A percentile compares a stretch with the other conserved stretches of the same genome.
Conservation (phyloP, 306 rosid genomes). For the Comarum palustre region DNA sequence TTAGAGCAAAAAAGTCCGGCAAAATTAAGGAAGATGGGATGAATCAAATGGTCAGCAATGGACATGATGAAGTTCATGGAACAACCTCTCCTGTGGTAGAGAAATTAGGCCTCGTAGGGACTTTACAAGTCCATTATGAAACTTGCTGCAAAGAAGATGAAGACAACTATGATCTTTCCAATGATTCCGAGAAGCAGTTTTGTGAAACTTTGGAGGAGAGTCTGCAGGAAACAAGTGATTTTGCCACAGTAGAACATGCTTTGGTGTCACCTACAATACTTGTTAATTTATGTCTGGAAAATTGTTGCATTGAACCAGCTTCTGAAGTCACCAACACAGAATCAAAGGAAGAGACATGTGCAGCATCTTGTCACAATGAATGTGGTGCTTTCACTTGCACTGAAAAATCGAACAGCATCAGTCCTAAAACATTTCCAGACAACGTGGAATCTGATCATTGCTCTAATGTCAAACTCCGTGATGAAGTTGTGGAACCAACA, state of each 20-base stretch:
- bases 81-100: conserved; percentile 18
- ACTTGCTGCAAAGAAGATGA: conserved; percentile 12
- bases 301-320: not conserved
- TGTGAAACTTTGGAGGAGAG: conserved; percentile 34
- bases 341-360: conserved; percentile 9
- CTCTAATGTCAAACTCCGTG: not conserved
- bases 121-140: conserved; percentile 5
- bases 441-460: not conserved
- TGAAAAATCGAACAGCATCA: not conserved
- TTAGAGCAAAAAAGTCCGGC: conserved; percentile 34
- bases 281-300: not conserved
- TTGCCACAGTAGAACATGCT: not conserved
- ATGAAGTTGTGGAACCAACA: conserved; percentile 22
- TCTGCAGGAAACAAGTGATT: conserved; percentile 2
- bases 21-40: conserved; percentile 45
- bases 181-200: not conserved
- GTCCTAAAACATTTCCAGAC: conserved; percentile 14
- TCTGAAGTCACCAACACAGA: conserved; percentile 4
- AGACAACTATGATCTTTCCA: not conserved
- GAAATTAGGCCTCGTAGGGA: conserved; percentile 22
- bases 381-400: conserved; percentile 11
- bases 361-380: conserved; percentile 16
- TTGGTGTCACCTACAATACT: not conserved
- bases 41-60: conserved; percentile 21
- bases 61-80: conserved; percentile 21